Conservation (phyloP, 768 basidiomycete genomes). For the Macrocybe gigantea region DNA sequence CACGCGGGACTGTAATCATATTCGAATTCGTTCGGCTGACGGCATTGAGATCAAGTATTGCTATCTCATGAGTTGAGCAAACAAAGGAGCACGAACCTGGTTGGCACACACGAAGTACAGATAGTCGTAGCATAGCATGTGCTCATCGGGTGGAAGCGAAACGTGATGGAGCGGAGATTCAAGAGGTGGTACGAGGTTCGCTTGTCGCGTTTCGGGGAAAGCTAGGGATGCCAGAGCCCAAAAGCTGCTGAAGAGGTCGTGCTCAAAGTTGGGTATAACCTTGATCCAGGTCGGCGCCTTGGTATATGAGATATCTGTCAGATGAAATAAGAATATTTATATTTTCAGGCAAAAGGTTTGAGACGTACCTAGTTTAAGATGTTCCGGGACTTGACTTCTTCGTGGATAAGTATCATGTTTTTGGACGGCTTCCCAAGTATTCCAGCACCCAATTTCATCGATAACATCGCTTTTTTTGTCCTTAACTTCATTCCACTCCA, state of each 20-base stretch:
- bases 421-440: constrained; percentile 43
- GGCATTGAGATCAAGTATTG: background rate
- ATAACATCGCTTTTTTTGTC: constrained; percentile 28
- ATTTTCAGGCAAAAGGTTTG: background rate
- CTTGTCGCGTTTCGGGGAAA: constrained; percentile 36
- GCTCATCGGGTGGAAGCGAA: constrained; percentile 44
- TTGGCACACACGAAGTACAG: constrained; percentile 43
- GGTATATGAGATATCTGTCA: constrained; percentile 47
- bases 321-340: constrained; percentile 11
- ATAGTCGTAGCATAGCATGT: constrained; percentile 47
- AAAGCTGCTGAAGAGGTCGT: constrained; percentile 40
- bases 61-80: background rate
- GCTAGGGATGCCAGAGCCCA: constrained; percentile 41
- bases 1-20: constrained; percentile 55
- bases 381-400: constrained; percentile 26
- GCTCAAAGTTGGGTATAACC: constrained; percentile 35
- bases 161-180: constrained; percentile 34
- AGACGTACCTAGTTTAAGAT: constrained; percentile 34
- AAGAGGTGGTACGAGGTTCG: constrained; percentile 30
- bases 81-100: constrained; percentile 26
- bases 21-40: constrained; percentile 48
- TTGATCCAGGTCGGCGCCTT: constrained; percentile 43
- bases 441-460: constrained; percentile 56
- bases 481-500: constrained; percentile 66
- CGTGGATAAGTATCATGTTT: constrained; percentile 31